phyloP scores from a whole-genome alignment of 2,329 filamentous ascomycete species.

The Fusarium humuli region DNA sequence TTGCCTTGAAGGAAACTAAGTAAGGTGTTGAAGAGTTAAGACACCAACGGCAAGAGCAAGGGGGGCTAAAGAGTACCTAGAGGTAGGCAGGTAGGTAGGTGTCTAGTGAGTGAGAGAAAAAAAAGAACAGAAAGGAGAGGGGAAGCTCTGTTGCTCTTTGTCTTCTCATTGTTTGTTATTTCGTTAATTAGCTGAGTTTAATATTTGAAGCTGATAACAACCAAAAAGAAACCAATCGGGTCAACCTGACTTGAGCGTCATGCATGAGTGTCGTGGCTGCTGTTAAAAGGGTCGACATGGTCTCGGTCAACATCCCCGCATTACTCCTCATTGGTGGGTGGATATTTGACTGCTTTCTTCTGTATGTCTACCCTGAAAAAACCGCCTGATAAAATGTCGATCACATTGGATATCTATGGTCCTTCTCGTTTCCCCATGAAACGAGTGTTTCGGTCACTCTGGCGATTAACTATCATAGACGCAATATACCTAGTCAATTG shows the following conservation, averaged over 20 bases:
- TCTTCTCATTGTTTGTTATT: not conserved
- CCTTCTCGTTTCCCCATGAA: not conserved
- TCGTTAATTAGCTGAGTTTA: conserved; percentile 8
- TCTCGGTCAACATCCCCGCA: conserved; percentile 38
- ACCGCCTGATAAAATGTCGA: conserved; percentile 9
- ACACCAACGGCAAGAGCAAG: not conserved
- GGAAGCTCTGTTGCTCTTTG: not conserved
- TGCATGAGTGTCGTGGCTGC: conserved; percentile 63
- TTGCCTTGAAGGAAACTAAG: not conserved
- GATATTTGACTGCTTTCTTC: conserved; percentile 5
- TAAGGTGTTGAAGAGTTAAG: not conserved
- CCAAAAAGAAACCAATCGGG: conserved; percentile 22
- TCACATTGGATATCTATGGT: conserved; percentile 1
- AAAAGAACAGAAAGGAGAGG: conserved; percentile 9
- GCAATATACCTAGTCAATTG: not conserved
- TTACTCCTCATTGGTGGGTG: conserved; percentile 34
- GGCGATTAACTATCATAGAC: not conserved
- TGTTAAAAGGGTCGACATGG: conserved; percentile 55
- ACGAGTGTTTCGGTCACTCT: not conserved
- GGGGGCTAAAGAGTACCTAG: not conserved
- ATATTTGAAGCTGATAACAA: conserved; percentile 28
- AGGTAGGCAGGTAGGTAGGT: not conserved
- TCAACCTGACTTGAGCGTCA: conserved; percentile 33
- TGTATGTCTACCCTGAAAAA: conserved; percentile 26
- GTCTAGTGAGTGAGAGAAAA: not conserved